Evolutionary conservation across 2,329 filamentous ascomycete species (phyloP).

Genomic region (Nemania sp.): DNA sequence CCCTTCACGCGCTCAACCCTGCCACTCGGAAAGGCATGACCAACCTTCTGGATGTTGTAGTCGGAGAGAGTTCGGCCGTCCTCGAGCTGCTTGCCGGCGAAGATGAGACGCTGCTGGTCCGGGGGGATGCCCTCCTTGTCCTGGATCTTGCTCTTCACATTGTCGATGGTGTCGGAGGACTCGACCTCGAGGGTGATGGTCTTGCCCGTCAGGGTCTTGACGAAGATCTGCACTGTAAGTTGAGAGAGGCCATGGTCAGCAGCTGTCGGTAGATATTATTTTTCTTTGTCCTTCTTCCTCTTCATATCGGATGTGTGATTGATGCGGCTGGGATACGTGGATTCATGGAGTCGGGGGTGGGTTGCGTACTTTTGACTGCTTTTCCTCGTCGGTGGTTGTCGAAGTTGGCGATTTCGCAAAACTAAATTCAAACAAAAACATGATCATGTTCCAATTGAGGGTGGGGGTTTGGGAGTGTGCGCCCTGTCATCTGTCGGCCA

Average conservation of each 20-base stretch:
- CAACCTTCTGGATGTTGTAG: slow-evolving; percentile 99
- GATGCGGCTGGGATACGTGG: not conserved
- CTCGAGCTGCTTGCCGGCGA: slow-evolving; percentile 98
- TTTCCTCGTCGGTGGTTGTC: slow-evolving; percentile 33
- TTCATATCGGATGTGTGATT: not conserved
- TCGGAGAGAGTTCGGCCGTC: slow-evolving; percentile 95
- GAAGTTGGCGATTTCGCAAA: slow-evolving; percentile 14
- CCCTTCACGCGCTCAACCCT: not conserved
- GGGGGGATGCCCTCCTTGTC: slow-evolving; percentile 99
- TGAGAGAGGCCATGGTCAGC: slow-evolving; percentile 50
- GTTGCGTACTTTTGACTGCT: slow-evolving; percentile 30
- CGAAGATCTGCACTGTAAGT: slow-evolving; percentile 91
- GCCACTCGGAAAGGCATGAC: slow-evolving; percentile 37
- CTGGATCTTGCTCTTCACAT: slow-evolving; percentile 99
- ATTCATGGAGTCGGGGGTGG: slow-evolving; percentile 2
- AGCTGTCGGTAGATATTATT: too few species aligned
- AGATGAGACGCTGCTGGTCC: slow-evolving; percentile 98
- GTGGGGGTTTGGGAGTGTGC: slow-evolving; percentile 29
- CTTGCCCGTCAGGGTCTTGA: slow-evolving; percentile 99
- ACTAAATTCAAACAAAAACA: slow-evolving; percentile 23
- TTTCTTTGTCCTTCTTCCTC: too few species aligned
- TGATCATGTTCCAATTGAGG: slow-evolving; percentile 23
- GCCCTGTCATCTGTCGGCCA: slow-evolving; percentile 20
- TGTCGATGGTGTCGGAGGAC: slow-evolving; percentile 99
- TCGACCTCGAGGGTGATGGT: slow-evolving; percentile 99